A percentile compares a stretch with the other conserved stretches of the same genome.
These are phyloP conservation scores for Mycena olivaceomarginata DNA, from an alignment of 768 basidiomycete species.

Conservation along the genomic window DNA sequence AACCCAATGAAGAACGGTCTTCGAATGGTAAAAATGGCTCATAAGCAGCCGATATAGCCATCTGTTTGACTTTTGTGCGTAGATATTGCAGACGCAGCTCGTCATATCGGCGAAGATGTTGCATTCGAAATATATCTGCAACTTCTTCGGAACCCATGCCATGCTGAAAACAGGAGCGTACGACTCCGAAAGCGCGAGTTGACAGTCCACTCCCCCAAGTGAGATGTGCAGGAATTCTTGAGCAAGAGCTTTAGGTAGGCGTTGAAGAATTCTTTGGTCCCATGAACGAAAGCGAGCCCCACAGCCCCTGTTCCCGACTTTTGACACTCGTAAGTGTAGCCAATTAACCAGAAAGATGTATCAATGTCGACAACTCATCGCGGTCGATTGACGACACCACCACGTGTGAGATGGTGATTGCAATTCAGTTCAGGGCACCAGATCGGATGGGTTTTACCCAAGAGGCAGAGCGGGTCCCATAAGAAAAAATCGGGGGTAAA, in stretches of 20 bases:
- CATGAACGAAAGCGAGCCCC: slow-evolving; percentile 49
- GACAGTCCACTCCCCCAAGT: slow-evolving; percentile 48
- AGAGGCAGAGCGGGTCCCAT: slow-evolving; percentile 40
- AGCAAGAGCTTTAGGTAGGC: slow-evolving; percentile 46
- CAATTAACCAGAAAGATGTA: slow-evolving; percentile 40
- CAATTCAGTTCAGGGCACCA: slow-evolving; percentile 35
- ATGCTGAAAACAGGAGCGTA: slow-evolving; percentile 49
- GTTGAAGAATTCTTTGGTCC: slow-evolving; percentile 46
- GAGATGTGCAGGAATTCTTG: slow-evolving; percentile 48
- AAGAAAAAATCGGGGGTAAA: slow-evolving; percentile 39
- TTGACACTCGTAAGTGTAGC: slow-evolving; percentile 36
- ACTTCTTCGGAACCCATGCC: slow-evolving; percentile 54
- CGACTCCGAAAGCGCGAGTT: slow-evolving; percentile 36
- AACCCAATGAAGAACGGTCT: slow-evolving; percentile 30
- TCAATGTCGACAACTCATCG: slow-evolving; percentile 41
- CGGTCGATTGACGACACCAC: slow-evolving; percentile 36
- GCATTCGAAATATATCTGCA: slow-evolving; percentile 48
- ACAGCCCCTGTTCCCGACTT: background rate
- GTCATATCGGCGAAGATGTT: slow-evolving; percentile 48
- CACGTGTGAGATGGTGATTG: slow-evolving; percentile 29
- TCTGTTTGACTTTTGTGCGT: slow-evolving; percentile 7
- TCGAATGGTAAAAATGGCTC: slow-evolving; percentile 39
- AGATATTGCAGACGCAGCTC: slow-evolving; percentile 49
- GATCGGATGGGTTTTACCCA: background rate
- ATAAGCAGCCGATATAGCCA: slow-evolving; percentile 24